phyloP scores from a whole-genome alignment of 257 asterid genomes.

The Marsdenia floribunda region DNA sequence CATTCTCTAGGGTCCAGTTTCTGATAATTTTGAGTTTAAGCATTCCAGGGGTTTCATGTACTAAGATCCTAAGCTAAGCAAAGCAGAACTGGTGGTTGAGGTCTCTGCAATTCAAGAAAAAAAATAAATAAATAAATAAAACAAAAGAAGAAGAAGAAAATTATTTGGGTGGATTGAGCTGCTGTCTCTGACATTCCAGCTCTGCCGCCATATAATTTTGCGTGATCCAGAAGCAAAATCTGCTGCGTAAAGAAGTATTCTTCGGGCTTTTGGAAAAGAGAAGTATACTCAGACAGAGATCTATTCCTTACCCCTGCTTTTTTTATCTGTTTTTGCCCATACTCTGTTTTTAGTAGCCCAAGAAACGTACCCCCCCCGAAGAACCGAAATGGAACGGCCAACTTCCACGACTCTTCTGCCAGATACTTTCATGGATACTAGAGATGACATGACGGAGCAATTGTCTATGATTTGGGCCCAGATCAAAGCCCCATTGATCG shows the following conservation, averaged over 20 bases:
- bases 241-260: constrained; percentile 25
- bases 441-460: constrained; percentile 49
- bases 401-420: constrained; percentile 36
- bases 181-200: constrained; percentile 68
- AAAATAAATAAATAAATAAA: too few relatives aligned
- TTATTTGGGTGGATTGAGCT: constrained; percentile 29
- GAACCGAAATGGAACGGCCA: constrained; percentile 41
- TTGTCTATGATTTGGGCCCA: constrained; percentile 59
- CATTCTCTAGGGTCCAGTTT: constrained; percentile 7
- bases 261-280: constrained; percentile 34
- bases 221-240: constrained; percentile 46
- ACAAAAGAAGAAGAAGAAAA: too few relatives aligned
- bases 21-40: constrained; percentile 7
- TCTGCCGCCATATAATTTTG: constrained; percentile 42
- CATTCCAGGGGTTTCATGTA: constrained; percentile 10
- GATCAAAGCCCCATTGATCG: constrained; percentile 77
- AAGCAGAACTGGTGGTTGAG: constrained; percentile 1
- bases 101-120: constrained; percentile 7
- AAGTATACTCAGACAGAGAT: constrained; percentile 16
- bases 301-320: constrained; percentile 26
- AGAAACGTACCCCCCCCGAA: constrained; percentile 22
- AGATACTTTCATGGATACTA: constrained; percentile 34
- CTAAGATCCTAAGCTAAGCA: not conserved
- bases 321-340: constrained; percentile 1
- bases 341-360: constrained; percentile 5